A percentile compares a stretch with the other conserved stretches of the same genome.
Conservation (phyloP, 352 stramenopile genomes). For the Thalassiosira sp. region DNA sequence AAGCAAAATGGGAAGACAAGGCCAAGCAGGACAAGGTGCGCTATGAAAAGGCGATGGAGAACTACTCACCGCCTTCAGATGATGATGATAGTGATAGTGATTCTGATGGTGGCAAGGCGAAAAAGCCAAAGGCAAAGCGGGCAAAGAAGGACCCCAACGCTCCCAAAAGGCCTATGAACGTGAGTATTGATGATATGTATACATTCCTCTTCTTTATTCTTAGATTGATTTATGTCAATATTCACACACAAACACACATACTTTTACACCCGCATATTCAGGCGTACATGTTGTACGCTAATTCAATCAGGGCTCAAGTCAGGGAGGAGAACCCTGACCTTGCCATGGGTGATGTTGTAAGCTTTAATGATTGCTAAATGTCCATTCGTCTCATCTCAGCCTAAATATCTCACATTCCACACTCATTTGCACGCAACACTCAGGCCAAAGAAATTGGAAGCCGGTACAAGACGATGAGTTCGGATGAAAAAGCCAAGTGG, state of each 20-base stretch:
- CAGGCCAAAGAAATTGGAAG: too few species aligned
- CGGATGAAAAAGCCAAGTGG: too few species aligned
- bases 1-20: slow-evolving; percentile 65
- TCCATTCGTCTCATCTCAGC: too few species aligned
- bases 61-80: slow-evolving; percentile 55
- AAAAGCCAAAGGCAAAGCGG: slow-evolving; percentile 24
- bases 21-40: slow-evolving; percentile 72
- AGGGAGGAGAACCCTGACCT: slow-evolving; percentile 90
- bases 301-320: slow-evolving; percentile 87
- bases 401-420: too few species aligned
- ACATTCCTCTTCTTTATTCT: not conserved
- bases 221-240: not conserved
- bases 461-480: too few species aligned
- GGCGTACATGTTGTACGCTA: slow-evolving; percentile 93
- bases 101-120: slow-evolving; percentile 24
- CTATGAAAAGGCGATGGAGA: slow-evolving; percentile 72
- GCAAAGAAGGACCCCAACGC: slow-evolving; percentile 91
- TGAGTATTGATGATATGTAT: not conserved
- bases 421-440: too few species aligned
- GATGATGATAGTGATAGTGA: slow-evolving; percentile 20
- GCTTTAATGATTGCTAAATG: too few species aligned
- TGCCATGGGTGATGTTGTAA: slow-evolving; percentile 89
- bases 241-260: slow-evolving; percentile 74
- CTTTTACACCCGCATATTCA: not conserved
- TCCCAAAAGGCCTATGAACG: slow-evolving; percentile 56